phyloP scores from a whole-genome alignment of 805 yeast genomes.

The Schwanniomyces sp. region DNA sequence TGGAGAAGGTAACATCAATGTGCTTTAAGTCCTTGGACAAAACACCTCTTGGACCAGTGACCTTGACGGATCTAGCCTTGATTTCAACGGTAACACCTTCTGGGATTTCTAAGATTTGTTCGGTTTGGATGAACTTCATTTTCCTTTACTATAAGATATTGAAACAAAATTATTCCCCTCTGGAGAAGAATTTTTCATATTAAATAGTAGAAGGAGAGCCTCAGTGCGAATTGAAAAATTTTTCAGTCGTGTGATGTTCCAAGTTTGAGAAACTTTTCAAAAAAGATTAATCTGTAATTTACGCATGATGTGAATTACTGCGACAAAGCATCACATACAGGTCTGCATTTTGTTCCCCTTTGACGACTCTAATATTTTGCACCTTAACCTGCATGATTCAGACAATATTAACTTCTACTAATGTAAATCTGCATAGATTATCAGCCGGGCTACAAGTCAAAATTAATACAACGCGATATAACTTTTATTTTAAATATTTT shows the following conservation, averaged over 20 bases:
- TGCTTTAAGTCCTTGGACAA: conserved; percentile 89
- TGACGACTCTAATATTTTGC: no score
- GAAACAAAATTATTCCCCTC: background rate
- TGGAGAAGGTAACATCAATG: conserved; percentile 89
- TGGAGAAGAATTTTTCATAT: background rate
- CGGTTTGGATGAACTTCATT: conserved; percentile 86
- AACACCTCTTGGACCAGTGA: conserved; percentile 97
- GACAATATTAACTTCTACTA: background rate
- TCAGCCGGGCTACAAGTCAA: no score
- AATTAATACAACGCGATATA: no score
- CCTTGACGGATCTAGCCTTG: conserved; percentile 87
- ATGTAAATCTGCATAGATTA: no score
- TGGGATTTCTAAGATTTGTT: conserved; percentile 81
- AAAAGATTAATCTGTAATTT: background rate
- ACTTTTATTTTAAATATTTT: background rate
- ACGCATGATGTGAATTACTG: background rate
- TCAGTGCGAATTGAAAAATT: conserved; percentile 7
- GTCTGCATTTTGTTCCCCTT: background rate
- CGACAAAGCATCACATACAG: background rate
- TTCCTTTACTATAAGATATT: conserved; percentile 1
- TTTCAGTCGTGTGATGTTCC: conserved; percentile 9
- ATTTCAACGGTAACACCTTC: conserved; percentile 90
- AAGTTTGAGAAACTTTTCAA: background rate
- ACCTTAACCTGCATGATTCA: no score
- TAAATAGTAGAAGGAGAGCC: background rate